Conservation (phyloP, 345 rosid species). For the Carallia brachiata region DNA sequence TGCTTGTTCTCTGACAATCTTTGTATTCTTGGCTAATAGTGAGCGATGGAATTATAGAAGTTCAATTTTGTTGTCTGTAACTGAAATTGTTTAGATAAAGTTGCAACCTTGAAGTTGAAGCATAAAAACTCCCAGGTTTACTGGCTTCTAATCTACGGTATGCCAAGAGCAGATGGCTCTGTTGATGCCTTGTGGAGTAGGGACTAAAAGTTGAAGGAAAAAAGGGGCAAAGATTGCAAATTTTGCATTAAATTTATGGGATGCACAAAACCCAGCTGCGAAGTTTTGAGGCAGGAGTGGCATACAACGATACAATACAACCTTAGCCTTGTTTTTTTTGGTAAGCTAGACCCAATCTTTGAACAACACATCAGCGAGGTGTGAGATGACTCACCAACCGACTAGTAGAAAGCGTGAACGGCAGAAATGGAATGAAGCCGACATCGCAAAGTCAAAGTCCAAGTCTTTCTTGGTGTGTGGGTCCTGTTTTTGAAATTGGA, state of each 20-base stretch:
- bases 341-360: too few relatives aligned
- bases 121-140: too few relatives aligned
- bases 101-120: constrained; percentile 9
- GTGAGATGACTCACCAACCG: too few relatives aligned
- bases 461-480: too few relatives aligned
- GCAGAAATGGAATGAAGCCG: too few relatives aligned
- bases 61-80: background rate
- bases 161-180: background rate
- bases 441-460: too few relatives aligned
- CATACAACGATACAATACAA: too few relatives aligned
- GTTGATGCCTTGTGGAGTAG: background rate
- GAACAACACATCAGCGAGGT: too few relatives aligned
- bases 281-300: too few relatives aligned
- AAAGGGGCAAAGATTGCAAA: background rate
- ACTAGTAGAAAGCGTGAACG: too few relatives aligned
- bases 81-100: background rate
- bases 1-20: background rate
- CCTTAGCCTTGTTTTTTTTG: too few relatives aligned
- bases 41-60: background rate
- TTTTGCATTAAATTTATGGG: background rate
- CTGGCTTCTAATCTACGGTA: background rate
- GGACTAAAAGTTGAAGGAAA: background rate
- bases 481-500: too few relatives aligned
- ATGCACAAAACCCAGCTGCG: background rate
- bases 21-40: background rate